Conservation (phyloP, 2,329 filamentous ascomycete genomes). For the Colletotrichum sp. region DNA sequence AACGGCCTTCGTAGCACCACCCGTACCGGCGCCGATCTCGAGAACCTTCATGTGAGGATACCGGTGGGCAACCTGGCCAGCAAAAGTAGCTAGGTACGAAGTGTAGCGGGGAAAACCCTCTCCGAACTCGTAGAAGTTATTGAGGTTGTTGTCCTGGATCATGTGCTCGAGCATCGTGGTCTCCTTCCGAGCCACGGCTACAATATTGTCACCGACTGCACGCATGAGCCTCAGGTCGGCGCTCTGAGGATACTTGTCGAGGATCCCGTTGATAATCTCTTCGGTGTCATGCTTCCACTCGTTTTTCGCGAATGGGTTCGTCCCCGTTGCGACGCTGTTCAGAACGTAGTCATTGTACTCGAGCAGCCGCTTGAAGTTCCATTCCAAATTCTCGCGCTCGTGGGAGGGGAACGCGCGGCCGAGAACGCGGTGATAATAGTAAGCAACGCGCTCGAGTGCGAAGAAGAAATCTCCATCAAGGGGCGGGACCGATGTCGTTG, state of each 20-base stretch:
- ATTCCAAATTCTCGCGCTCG: neutral
- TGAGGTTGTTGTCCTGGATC: constrained; percentile 31
- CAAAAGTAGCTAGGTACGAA: neutral
- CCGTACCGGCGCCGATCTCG: constrained; percentile 48
- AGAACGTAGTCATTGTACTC: neutral
- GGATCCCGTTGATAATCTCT: neutral
- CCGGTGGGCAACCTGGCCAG: constrained; percentile 2
- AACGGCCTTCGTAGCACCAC: constrained; percentile 27
- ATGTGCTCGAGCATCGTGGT: constrained; percentile 36
- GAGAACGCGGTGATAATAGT: neutral
- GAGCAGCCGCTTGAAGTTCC: neutral
- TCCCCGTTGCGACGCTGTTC: neutral
- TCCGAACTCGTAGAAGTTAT: constrained; percentile 28
- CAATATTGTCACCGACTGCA: constrained; percentile 33
- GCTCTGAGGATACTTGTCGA: neutral
- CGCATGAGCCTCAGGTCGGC: neutral
- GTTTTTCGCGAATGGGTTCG: neutral
- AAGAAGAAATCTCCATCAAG: neutral
- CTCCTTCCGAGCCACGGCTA: constrained; percentile 33
- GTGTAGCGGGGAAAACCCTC: constrained; percentile 8
- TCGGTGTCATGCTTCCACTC: neutral
- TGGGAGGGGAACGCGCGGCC: neutral
- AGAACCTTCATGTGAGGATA: constrained; percentile 27
- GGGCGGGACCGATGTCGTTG: neutral
- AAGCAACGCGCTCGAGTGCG: neutral